These are phyloP conservation scores for Penicillium roqueforti DNA, from an alignment of 495 filamentous ascomycete genomes.

Conservation along the genomic window DNA sequence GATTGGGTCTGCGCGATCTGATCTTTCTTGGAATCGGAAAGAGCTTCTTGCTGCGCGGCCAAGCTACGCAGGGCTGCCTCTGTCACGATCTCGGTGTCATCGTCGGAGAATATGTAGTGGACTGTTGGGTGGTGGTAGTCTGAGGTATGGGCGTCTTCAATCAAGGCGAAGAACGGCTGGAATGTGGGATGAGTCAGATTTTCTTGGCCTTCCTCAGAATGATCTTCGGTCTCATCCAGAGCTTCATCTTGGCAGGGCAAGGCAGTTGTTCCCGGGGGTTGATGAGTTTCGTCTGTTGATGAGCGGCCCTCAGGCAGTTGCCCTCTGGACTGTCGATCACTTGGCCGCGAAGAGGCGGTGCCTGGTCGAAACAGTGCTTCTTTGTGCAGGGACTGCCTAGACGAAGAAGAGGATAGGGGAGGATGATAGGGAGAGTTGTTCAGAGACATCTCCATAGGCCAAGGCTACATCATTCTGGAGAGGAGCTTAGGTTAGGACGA, in stretches of 20 bases:
- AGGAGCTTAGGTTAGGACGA: conserved; percentile 21
- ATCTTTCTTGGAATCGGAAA: conserved; percentile 16
- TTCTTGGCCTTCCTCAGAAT: conserved; percentile 9
- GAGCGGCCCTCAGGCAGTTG: conserved; percentile 7
- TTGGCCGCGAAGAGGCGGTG: conserved; percentile 19
- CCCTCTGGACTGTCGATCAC: conserved; percentile 21
- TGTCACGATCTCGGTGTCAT: conserved; percentile 62
- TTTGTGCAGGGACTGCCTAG: conserved; percentile 26
- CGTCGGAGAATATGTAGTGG: conserved; percentile 87
- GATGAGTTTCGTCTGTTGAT: conserved; percentile 14
- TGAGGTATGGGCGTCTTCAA: conserved; percentile 43
- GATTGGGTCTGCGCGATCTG: conserved; percentile 5
- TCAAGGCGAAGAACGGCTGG: conserved; percentile 52
- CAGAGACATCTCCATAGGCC: conserved; percentile 35
- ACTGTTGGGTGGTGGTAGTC: conserved; percentile 70
- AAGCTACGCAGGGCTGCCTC: conserved; percentile 46
- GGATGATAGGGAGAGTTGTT: conserved; percentile 16
- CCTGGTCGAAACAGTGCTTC: background rate
- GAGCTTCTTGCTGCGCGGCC: conserved; percentile 28
- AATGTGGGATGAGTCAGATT: conserved; percentile 25
- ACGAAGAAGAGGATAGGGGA: conserved; percentile 29
- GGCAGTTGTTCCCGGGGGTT: conserved; percentile 1
- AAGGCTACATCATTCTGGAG: conserved; percentile 31
- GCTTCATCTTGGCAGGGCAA: conserved; percentile 11
- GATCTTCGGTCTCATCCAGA: conserved; percentile 6